Conservation (phyloP, 1,284 basidiomycete genomes). For the Apiotrichum porosum region DNA sequence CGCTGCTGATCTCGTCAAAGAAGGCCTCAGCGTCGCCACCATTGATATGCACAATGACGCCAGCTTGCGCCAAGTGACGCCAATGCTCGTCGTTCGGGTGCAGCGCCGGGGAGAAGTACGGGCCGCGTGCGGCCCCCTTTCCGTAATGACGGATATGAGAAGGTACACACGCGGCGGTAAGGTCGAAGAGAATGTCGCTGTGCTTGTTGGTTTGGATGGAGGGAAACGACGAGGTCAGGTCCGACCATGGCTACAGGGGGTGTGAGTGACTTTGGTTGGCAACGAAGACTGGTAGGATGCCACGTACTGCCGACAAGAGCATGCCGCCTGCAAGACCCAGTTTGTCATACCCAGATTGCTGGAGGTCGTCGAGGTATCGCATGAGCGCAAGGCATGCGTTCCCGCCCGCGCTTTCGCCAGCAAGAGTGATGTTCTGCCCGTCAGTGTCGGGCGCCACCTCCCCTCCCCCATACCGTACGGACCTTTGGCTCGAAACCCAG, state of each 20-base stretch:
- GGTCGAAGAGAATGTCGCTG: constrained; percentile 7
- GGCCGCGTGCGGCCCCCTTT: too few relatives aligned
- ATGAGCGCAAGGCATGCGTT: constrained; percentile 8
- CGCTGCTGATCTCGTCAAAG: constrained; percentile 1
- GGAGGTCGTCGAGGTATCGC: constrained; percentile 13
- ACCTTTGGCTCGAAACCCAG: constrained; percentile 15
- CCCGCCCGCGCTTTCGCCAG: constrained; percentile 10
- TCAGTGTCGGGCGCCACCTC: not conserved
- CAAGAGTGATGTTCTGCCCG: constrained; percentile 12
- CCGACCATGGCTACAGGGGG: constrained; percentile 12
- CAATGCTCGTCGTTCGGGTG: too few relatives aligned
- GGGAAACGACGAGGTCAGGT: constrained; percentile 9
- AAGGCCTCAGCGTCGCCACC: constrained; percentile 10
- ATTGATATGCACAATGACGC: constrained; percentile 10
- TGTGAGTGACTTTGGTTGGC: accelerated
- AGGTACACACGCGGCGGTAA: too few relatives aligned
- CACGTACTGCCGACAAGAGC: constrained; percentile 1
- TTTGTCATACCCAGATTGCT: constrained; percentile 1
- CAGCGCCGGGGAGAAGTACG: too few relatives aligned
- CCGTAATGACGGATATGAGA: too few relatives aligned
- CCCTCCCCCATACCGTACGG: not conserved
- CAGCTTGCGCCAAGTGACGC: constrained; percentile 1
- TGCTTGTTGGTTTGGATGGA: constrained; percentile 4
- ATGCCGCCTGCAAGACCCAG: constrained; percentile 8
- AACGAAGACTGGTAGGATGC: too few relatives aligned